Percentiles rank a stretch among this genome's conserved stretches.
Conservation (phyloP, 73 alveolate genomes). For the Stentor roeselii region DNA sequence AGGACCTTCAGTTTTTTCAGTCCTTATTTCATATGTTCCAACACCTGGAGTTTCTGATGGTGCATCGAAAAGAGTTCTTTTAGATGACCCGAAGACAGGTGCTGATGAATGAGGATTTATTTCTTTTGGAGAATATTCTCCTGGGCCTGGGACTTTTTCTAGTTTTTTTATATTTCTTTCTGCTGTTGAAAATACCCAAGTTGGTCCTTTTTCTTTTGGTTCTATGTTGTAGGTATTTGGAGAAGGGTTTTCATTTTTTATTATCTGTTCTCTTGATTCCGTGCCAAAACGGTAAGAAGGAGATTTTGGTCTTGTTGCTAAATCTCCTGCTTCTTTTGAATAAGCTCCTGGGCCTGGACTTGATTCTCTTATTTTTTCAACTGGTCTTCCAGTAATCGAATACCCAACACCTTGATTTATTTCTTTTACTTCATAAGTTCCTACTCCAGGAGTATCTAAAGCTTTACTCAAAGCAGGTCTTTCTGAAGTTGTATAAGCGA, state of each 20-base stretch:
- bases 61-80: not conserved
- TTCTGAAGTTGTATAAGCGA: not conserved
- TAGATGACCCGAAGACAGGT: not conserved
- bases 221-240: not conserved
- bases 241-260: not conserved
- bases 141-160: not conserved
- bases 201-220: not conserved
- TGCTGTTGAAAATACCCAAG: not conserved
- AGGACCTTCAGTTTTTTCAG: not conserved
- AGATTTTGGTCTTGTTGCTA: not conserved
- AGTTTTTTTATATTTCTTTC: not conserved
- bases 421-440: not conserved
- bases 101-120: not conserved
- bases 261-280: not conserved
- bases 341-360: slow-evolving; percentile 2
- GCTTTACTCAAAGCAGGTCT: not conserved
- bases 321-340: not conserved
- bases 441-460: not conserved
- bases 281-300: not conserved
- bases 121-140: not conserved
- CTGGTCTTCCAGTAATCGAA: not conserved
- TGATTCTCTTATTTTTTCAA: not conserved
- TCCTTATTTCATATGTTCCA: not conserved
- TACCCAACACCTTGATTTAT: too few relatives aligned
- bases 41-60: not conserved